Conservation (phyloP, 371 early-diverging fungal genomes). For the Apophysomyces variabilis region DNA sequence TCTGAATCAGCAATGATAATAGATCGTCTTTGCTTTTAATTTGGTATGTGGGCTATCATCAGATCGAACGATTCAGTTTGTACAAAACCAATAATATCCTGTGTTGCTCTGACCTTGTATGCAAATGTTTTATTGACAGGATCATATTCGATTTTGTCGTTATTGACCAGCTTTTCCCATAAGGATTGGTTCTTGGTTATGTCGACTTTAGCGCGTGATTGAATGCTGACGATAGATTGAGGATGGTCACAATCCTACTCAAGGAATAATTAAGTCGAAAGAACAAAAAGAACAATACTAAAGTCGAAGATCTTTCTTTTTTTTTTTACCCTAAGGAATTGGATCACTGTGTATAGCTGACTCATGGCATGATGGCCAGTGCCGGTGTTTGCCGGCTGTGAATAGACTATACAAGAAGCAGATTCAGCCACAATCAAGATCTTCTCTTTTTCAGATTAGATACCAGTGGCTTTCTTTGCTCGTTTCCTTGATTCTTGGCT, state of each 20-base stretch:
- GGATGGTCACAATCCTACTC: constrained; percentile 63
- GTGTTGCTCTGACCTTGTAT: constrained; percentile 59
- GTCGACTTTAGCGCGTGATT: constrained; percentile 61
- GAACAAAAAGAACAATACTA: neutral
- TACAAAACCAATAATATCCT: neutral
- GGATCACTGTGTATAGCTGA: constrained; percentile 62
- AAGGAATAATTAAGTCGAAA: constrained; percentile 5
- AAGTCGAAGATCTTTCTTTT: constrained; percentile 5
- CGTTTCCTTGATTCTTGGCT: constrained; percentile 32
- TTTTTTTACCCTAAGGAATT: constrained; percentile 54
- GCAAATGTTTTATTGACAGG: constrained; percentile 61
- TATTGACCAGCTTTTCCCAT: constrained; percentile 62
- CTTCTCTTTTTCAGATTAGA: neutral
- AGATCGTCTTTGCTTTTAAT: constrained; percentile 80
- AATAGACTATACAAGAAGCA: constrained; percentile 39
- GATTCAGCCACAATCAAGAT: constrained; percentile 1
- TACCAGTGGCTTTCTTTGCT: constrained; percentile 46
- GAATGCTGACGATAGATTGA: constrained; percentile 69
- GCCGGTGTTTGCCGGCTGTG: constrained; percentile 64
- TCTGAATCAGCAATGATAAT: constrained; percentile 61
- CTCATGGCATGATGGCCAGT: constrained; percentile 67
- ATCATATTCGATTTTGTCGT: constrained; percentile 72
- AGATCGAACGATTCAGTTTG: neutral
- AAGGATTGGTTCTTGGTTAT: constrained; percentile 59
- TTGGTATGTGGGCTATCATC: constrained; percentile 71